phyloP scores from a whole-genome alignment of 768 basidiomycete species.

The Russula olivacea region DNA sequence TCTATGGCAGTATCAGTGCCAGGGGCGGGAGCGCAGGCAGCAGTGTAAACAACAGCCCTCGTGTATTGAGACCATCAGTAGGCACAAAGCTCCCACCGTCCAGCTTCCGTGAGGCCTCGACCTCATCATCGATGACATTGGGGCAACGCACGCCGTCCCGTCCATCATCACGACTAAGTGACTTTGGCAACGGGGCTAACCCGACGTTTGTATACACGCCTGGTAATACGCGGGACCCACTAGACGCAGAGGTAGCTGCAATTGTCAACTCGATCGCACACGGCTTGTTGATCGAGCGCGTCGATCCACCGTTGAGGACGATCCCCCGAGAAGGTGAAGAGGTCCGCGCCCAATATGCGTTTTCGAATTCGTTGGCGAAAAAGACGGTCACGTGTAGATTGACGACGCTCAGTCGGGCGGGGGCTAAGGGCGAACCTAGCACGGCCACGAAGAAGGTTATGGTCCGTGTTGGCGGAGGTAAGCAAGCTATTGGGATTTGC shows the following conservation, averaged over 20 bases:
- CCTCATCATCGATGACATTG: slow-evolving; percentile 34
- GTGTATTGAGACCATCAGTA: slow-evolving; percentile 37
- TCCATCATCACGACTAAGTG: slow-evolving; percentile 58
- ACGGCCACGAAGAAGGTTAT: slow-evolving; percentile 75
- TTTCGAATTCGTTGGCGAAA: slow-evolving; percentile 63
- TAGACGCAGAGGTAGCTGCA: slow-evolving; percentile 72
- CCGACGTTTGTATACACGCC: slow-evolving; percentile 61
- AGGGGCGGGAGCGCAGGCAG: slow-evolving; percentile 3
- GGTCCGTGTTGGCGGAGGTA: slow-evolving; percentile 82
- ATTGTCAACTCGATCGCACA: slow-evolving; percentile 74
- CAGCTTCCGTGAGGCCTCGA: slow-evolving; percentile 55
- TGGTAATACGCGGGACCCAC: slow-evolving; percentile 64
- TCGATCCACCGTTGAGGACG: slow-evolving; percentile 68
- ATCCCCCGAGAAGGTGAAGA: slow-evolving; percentile 71
- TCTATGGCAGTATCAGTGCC: slow-evolving; percentile 37
- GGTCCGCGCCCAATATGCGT: slow-evolving; percentile 76
- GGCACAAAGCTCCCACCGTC: slow-evolving; percentile 58
- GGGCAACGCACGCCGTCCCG: slow-evolving; percentile 45
- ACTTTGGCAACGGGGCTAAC: slow-evolving; percentile 37
- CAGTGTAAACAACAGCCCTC: slow-evolving; percentile 32
- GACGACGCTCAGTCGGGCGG: slow-evolving; percentile 65
- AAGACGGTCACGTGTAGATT: slow-evolving; percentile 76
- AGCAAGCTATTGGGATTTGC: neutral
- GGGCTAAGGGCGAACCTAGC: slow-evolving; percentile 36
- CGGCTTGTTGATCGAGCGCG: slow-evolving; percentile 67